Base-by-base conservation (phyloP, 805 yeast species). In the Kregervanrija delftensis region DNA sequence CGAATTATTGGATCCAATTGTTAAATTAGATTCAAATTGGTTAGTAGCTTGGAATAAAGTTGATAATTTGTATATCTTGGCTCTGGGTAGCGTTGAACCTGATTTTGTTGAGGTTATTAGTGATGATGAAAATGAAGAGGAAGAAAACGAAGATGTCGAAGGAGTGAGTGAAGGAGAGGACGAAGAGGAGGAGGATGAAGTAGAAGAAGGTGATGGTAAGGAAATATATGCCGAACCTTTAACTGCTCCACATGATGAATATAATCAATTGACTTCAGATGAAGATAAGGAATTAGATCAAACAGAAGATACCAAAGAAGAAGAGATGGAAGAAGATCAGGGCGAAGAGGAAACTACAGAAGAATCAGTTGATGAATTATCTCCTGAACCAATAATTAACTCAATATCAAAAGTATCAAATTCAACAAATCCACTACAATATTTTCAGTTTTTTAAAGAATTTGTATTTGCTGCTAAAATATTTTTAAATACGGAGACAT, bases 401-500 rank as follows among this genome's bases (percentile, higher is more conserved):
- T 6, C 28, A 22, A 15, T 33, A n/a, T 10, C 39, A 35, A 12
- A 33, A 12, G 30, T 55, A 2, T 41, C 60, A 1, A 47, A 44
- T 37, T 35, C 50, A 1, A 33, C 57, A 31, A 75, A 76, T 47
- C 81, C 81, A 0, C 48, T 71, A 17, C 61, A 67, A 33, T 73
- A 77, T 17, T 54, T 58, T 33, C 60, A 65, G 10, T 77, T 77
- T 49, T 56, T 74, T 13, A 54, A 63, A 17, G 58, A 68, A 22
- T 63, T 77, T 28, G 49, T 64, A 4, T 66, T 63, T 13, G 72
- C 66, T 1, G 58, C 72, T 50, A 60, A 59, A 28, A 65, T 65
- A 22, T 76, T 72, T 52, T 62, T 77, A 36, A 74, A 74, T 16
- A 47, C 57, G 3, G 46, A 61, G 3, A 81, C 81, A 2, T 57